phyloP scores from a whole-genome alignment of 805 yeast genomes.

The Cyberlindnera galapagoensis region DNA sequence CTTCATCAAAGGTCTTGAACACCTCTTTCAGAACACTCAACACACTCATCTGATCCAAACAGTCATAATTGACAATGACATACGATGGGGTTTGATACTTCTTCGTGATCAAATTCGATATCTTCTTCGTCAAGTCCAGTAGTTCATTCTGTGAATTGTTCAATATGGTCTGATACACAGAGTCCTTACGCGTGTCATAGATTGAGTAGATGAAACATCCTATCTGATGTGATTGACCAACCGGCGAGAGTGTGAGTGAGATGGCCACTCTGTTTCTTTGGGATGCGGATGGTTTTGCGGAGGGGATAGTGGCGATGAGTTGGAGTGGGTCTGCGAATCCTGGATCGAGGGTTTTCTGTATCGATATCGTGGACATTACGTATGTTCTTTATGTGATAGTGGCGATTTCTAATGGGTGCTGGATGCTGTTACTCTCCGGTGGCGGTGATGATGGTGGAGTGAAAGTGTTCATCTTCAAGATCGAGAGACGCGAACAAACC shows the following conservation, averaged over 20 bases:
- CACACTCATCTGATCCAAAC: conserved; percentile 29
- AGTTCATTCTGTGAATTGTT: conserved; percentile 34
- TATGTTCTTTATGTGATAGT: too few relatives aligned
- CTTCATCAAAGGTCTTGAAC: conserved; percentile 24
- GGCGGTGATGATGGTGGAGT: too few relatives aligned
- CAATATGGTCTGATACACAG: conserved; percentile 37
- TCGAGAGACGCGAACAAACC: too few relatives aligned
- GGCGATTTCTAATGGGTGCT: too few relatives aligned
- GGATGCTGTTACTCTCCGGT: too few relatives aligned
- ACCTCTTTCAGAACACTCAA: conserved; percentile 24
- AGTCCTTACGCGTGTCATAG: conserved; percentile 9
- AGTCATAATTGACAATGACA: conserved; percentile 36
- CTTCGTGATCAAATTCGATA: conserved; percentile 35
- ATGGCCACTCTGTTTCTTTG: conserved; percentile 11
- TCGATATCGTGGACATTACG: conserved; percentile 4
- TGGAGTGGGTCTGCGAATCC: conserved; percentile 11
- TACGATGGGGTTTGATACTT: conserved; percentile 38
- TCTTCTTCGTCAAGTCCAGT: conserved; percentile 37
- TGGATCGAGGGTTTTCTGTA: conserved; percentile 8
- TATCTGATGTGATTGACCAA: conserved; percentile 2
- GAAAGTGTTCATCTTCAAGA: too few relatives aligned
- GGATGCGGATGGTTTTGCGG: conserved; percentile 1
- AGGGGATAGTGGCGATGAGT: conserved; percentile 12
- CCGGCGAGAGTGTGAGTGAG: conserved; percentile 6
- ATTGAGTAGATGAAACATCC: conserved; percentile 13